Percentiles rank a stretch among this genome's conserved stretches.
Conservation (phyloP, 2,329 filamentous ascomycete genomes). For the Monosporascus sp. region DNA sequence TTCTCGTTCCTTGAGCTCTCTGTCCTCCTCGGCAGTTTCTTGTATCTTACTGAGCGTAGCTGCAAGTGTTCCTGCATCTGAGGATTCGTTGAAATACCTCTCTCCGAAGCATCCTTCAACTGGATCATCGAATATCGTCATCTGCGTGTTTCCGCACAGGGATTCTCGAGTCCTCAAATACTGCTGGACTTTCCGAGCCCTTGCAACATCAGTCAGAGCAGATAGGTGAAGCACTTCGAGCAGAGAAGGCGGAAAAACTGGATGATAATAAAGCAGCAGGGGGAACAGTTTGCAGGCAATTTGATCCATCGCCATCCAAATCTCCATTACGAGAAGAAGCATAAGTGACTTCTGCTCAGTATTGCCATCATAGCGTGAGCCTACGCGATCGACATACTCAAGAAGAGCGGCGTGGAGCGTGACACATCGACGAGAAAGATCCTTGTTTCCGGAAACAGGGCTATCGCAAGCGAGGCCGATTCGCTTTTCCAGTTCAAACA, state of each 20-base stretch:
- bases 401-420: conserved; percentile 27
- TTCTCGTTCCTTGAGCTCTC: conserved; percentile 24
- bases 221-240: conserved; percentile 51
- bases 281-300: conserved; percentile 35
- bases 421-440: conserved; percentile 2
- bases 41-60: conserved; percentile 17
- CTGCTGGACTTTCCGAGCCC: conserved; percentile 40
- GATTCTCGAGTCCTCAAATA: conserved; percentile 39
- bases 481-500: conserved; percentile 11
- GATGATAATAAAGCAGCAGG: conserved; percentile 45
- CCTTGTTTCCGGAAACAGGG: not conserved
- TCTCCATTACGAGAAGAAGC: conserved; percentile 48
- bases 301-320: conserved; percentile 53
- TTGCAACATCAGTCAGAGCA: conserved; percentile 39
- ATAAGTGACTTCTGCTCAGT: conserved; percentile 44
- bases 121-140: conserved; percentile 44
- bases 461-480: not conserved
- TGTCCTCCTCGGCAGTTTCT: conserved; percentile 8
- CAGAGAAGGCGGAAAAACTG: conserved; percentile 40
- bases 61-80: conserved; percentile 13
- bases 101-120: conserved; percentile 39
- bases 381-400: conserved; percentile 29
- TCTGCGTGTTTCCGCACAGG: conserved; percentile 11
- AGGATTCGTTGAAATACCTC: conserved; percentile 37
- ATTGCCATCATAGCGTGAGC: conserved; percentile 35